Percentiles rank a stretch among this genome's conserved stretches.
These are phyloP conservation scores for Euphorbia tirucalli DNA, from an alignment of 345 rosid genomes.

Conservation along the genomic window DNA sequence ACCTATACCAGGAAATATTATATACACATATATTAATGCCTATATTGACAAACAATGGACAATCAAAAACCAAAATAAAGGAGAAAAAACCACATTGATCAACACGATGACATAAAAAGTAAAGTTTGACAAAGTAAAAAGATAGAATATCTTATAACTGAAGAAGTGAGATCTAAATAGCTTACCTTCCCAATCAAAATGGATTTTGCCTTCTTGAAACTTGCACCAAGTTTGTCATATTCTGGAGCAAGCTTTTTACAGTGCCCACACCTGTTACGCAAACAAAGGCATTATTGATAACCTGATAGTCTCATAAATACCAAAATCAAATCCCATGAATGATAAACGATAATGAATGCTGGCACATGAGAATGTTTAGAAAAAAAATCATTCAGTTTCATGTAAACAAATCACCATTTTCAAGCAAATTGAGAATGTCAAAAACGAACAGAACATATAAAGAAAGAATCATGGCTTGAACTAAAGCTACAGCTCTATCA, in stretches of 20 bases:
- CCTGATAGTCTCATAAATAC: background rate
- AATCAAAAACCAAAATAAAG: background rate
- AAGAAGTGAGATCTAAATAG: background rate
- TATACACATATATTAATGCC: background rate
- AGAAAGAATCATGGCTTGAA: background rate
- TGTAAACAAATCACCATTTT: background rate
- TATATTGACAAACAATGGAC: background rate
- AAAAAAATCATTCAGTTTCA: background rate
- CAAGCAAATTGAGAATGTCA: background rate
- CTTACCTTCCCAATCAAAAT: slow-evolving; percentile 88
- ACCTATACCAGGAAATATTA: slow-evolving; percentile 42
- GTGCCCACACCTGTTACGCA: slow-evolving; percentile 81
- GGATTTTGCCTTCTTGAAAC: slow-evolving; percentile 87
- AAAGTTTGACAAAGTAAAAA: background rate
- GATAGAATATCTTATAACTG: background rate
- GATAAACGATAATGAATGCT: background rate
- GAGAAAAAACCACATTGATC: background rate
- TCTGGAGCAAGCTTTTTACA: slow-evolving; percentile 99
- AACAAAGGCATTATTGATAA: background rate
- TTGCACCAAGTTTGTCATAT: slow-evolving; percentile 81
- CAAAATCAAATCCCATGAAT: background rate
- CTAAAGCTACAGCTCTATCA: background rate
- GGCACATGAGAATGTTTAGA: background rate
- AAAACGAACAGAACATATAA: background rate
- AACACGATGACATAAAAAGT: background rate